These are phyloP conservation scores for Candida patagonica DNA, from an alignment of 805 yeast genomes.

Conservation along the genomic window DNA sequence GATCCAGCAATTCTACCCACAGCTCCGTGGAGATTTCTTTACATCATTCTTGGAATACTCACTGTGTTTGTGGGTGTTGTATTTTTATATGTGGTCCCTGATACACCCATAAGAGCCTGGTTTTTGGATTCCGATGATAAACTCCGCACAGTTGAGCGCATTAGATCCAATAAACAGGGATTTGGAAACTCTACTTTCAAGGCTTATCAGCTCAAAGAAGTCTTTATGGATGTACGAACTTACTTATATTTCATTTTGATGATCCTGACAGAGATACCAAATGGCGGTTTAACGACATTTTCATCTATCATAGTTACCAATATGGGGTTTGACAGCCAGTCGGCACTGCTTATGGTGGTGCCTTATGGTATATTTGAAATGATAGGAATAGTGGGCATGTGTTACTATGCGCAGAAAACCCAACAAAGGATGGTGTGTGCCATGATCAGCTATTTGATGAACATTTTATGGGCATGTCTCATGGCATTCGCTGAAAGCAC, in stretches of 20 bases:
- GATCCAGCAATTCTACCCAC: conserved; percentile 16
- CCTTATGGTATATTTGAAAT: conserved; percentile 29
- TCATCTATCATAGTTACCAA: conserved; percentile 34
- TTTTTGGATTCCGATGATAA: conserved; percentile 38
- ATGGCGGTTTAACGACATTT: conserved; percentile 46
- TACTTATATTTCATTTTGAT: conserved; percentile 38
- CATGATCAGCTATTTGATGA: conserved; percentile 40
- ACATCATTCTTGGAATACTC: conserved; percentile 46
- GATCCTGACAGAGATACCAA: conserved; percentile 34
- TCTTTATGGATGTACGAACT: conserved; percentile 39
- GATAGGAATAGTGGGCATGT: conserved; percentile 15
- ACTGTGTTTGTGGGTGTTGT: conserved; percentile 33
- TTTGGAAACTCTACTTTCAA: conserved; percentile 48
- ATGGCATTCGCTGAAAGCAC: conserved; percentile 33
- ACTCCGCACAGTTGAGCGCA: conserved; percentile 40
- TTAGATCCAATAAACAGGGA: conserved; percentile 45
- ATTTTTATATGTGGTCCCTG: conserved; percentile 31
- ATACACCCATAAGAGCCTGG: conserved; percentile 41
- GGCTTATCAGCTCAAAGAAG: conserved; percentile 42
- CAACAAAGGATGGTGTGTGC: conserved; percentile 26
- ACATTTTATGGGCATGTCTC: conserved; percentile 35
- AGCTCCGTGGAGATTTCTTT: conserved; percentile 44
- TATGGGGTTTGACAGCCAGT: conserved; percentile 20
- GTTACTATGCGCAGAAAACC: conserved; percentile 10
- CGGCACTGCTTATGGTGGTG: conserved; percentile 27